Conservation (phyloP, 495 filamentous ascomycete species). For the Geoglossum glabrum region DNA sequence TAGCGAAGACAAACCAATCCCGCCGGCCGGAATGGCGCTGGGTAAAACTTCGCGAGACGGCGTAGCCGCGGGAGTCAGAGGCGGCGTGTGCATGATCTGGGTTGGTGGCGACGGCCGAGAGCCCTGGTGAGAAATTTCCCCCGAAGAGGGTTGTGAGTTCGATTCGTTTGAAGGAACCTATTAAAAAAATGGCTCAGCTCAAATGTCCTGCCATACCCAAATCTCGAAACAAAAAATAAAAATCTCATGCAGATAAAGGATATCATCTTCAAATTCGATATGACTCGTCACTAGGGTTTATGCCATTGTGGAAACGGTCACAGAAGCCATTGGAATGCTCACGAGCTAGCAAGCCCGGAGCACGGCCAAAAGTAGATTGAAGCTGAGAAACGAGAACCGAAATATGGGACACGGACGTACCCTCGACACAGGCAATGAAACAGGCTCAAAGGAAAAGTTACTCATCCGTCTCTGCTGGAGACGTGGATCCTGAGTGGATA, state of each 20-base stretch:
- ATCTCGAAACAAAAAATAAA: background rate
- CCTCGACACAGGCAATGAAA: constrained; percentile 70
- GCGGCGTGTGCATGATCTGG: constrained; percentile 64
- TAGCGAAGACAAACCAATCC: constrained; percentile 1
- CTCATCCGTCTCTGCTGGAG: constrained; percentile 66
- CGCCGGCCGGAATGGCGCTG: constrained; percentile 11
- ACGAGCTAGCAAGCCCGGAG: background rate
- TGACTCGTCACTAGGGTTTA: background rate
- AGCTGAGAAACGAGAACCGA: background rate
- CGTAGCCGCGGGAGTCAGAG: constrained; percentile 69
- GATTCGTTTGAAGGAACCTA: constrained; percentile 3
- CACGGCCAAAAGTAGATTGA: background rate
- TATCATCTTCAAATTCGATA: too few relatives aligned
- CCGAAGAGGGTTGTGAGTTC: background rate
- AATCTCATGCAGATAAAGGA: background rate
- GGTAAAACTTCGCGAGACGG: constrained; percentile 28
- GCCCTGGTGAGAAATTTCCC: constrained; percentile 1
- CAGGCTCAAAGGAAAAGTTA: constrained; percentile 68
- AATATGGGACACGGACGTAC: constrained; percentile 29
- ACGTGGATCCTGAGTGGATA: constrained; percentile 46
- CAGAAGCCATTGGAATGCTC: background rate
- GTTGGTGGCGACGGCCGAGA: constrained; percentile 9
- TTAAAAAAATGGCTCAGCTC: background rate
- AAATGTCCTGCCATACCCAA: background rate
- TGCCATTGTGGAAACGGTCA: background rate